Evolutionary conservation across 2,329 filamentous ascomycete genomes (phyloP), one percentile per base, ranked within the genome.

Genomic region (Aspergillus quadricinctus): DNA sequence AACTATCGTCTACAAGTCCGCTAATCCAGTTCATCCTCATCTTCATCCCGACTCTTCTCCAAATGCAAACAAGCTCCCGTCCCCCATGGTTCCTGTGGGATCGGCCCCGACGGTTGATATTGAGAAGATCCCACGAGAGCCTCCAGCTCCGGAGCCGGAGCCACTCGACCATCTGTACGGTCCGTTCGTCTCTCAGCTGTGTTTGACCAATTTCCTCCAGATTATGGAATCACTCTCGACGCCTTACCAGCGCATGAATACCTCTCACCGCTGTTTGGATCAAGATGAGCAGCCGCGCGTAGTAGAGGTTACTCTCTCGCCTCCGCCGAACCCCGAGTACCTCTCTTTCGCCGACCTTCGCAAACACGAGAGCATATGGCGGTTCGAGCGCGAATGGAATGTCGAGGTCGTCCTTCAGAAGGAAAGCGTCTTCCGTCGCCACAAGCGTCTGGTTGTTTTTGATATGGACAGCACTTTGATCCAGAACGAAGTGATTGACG

Each of bases 401-500:
- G 87, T 94, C 43, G 90, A 95, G 73, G 88, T 93, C 14, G 84
- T 89, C 21, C 80, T 96, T 60, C 90, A 95, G 73, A 75, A 75
- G 43, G 89, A 93, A 69, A 83, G 79, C 29, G 80, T 93, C 31
- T 91, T 88, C 79, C 81, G 91, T 57, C 83, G 88, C 28, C 85
- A 95, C 74, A 92, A 92, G 63, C 85, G 93, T 8, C 80, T 97
- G 10, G 92, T 93, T 3, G 90, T 97, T 31, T 99, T 99, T 69
- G 94, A 99, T 74, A 99, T 99, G 94, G 94, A 99, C 77, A 94
- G 89, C 73, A 99, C 94, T 0, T 83, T 99, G 58, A 97, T 99
- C 71, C 89, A 93, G 53, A 92, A 99, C 73, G 94, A 99, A 77
- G 92, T 97, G 58, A 97, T 99, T 70, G 94, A 99, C 73, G 87